Base-by-base conservation (phyloP, 495 filamentous ascomycete genomes). In the Aspergillus ellipticus region DNA sequence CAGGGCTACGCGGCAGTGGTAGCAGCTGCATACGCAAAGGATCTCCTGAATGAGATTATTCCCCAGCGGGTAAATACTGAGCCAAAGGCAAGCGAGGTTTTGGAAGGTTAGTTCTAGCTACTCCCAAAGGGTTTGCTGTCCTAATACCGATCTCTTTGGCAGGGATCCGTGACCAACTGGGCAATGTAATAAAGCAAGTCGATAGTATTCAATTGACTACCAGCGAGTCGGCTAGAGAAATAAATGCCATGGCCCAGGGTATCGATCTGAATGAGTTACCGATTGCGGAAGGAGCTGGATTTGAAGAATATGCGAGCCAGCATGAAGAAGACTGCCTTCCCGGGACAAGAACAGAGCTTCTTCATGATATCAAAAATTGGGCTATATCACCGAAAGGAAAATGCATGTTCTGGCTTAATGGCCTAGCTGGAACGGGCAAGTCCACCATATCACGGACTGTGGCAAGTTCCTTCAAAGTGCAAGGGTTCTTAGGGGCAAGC, bases 11-110 rank as follows among this genome's bases (percentile, higher is more conserved):
- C 47, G 3, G 47, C 24, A 29, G 16, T 33, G 26, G 31, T 33
- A n/a, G 47, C 47, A 17, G 47, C 47, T 29, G 47, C 47, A 29
- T 50, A 50, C 31, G 26, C 47, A 50, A 50, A 31, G 29, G 47
- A 50, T 16, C 47, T 50, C 10, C 31, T 50, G 28, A 6, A 26
- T 48, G 8, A 48, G 22, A 48, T 48, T 48, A 17, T 48, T 17
- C 43, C 43, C 21, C 43, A 26, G 43, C 43, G 43, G 43, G 43
- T 48, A 21, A 48, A 21, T 6, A 6, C 7, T 48, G 43, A 48
- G 43, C 43, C 8, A 26, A 48, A 48, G 22, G 43, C 43, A 7
- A 48, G n/a, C 6, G 43, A 48, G 15, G 43, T 26, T 48, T 21
- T 48, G 21, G n/a, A 26, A 6, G 43, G 43, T 48, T 48, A 48